phyloP scores from a whole-genome alignment of 768 basidiomycete genomes.

The Gautieria morchelliformis region DNA sequence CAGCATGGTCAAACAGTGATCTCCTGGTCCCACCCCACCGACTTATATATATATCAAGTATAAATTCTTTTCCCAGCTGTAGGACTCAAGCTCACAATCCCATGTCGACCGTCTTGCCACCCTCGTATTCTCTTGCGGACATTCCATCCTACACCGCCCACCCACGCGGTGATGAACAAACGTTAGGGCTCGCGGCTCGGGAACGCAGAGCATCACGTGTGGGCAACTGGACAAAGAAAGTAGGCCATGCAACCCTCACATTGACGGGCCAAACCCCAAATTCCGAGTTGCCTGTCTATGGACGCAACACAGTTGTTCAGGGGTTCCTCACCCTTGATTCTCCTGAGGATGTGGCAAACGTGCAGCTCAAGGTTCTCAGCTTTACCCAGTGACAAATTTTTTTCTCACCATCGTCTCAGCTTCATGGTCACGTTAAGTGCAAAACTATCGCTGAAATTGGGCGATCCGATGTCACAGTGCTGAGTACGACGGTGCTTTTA shows the following conservation, averaged over 20 bases:
- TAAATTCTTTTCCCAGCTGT: not conserved
- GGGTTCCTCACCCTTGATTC: constrained; percentile 49
- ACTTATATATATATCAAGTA: not conserved
- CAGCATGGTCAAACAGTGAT: not conserved
- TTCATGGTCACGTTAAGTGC: constrained; percentile 6
- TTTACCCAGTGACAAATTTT: not conserved
- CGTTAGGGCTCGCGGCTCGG: constrained; percentile 19
- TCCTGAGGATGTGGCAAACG: constrained; percentile 43
- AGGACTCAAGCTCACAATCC: not conserved
- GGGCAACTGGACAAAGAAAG: constrained; percentile 4
- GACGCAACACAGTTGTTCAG: constrained; percentile 38
- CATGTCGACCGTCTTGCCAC: constrained; percentile 4
- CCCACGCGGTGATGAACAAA: constrained; percentile 44
- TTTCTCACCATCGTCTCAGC: not conserved
- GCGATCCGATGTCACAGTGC: not conserved
- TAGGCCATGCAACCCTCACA: constrained; percentile 29
- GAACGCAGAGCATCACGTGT: not conserved
- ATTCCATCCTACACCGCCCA: constrained; percentile 45
- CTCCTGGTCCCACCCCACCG: not conserved
- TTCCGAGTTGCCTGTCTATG: constrained; percentile 45
- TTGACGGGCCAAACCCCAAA: constrained; percentile 44
- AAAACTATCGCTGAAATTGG: constrained; percentile 6
- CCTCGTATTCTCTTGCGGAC: constrained; percentile 8
- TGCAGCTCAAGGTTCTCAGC: constrained; percentile 50
- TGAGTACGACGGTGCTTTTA: constrained; percentile 25